Evolutionary conservation across 805 yeast genomes (phyloP), one percentile per base, ranked within the genome.

Genomic region (Schizosaccharomyces osmophilus): DNA sequence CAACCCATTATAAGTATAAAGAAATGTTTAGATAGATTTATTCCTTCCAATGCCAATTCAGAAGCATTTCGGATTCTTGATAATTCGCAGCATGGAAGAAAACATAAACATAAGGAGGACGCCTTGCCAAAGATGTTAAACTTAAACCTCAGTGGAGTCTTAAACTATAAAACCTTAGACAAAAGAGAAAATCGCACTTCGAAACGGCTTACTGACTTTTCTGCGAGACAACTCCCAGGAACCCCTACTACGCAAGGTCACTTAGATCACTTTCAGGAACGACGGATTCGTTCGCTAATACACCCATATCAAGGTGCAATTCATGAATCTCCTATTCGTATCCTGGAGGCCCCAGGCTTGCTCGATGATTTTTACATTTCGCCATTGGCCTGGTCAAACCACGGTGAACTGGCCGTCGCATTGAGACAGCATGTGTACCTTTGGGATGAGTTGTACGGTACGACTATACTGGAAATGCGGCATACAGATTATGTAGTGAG

Each of bases 281-380:
- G 4, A 36, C 11, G 15, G 1, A 24, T 45, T 45, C 51, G 11
- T 15, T 45, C 22, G 1, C 3, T 9, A 45, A 45, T 22, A 19
- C 26, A 19, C 1, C 22, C 22, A 8, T 22, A 45, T 22, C 57
- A 51, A 51, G 31, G 36, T 5, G 32, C 31, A 24, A 19, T 29
- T 2, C 19, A 24, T 51, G 57, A 51, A 51, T 85, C 86, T 42
- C 68, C 62, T 63, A 41, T 31, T 26, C 79, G 95, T 65, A 95
- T 93, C 1, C 75, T 93, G 51, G 98, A 93, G 73, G 98, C 97
- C 0, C 98, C 98, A 0, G 96, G 95, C 0, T 78, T 89, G 63
- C 78, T 84, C 24, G 95, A 93, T 71, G 98, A 93, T 73, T 93
- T 88, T 71, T 93, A 90, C 70, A 76, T 88, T 62, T 88, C 88